Percentiles rank a stretch among this genome's conserved stretches.
phyloP scores from a whole-genome alignment of 208 protist species.

The Wallacemonas sp. region DNA sequence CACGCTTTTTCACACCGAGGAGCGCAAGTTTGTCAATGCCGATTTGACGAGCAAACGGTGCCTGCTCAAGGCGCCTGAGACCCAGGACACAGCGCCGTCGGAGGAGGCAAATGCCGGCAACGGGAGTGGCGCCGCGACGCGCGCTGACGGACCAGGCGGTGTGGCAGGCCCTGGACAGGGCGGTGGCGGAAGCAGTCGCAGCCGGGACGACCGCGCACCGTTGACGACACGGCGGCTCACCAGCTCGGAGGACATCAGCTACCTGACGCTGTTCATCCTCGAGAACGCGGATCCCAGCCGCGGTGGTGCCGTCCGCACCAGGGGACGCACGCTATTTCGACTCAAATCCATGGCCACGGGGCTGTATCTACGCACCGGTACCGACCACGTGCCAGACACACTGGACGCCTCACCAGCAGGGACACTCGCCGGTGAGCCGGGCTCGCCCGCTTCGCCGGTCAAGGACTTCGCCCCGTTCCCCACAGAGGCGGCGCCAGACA shows the following conservation, averaged over 20 bases:
- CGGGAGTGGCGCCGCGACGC: slow-evolving; percentile 13
- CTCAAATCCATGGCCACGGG: slow-evolving; percentile 41
- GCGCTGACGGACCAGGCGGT: slow-evolving; percentile 8
- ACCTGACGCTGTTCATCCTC: slow-evolving; percentile 45
- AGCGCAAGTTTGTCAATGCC: slow-evolving; percentile 39
- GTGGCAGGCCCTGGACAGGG: background rate
- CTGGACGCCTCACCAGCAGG: background rate
- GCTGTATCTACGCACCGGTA: slow-evolving; percentile 35
- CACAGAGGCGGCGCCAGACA: background rate
- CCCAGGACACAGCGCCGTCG: slow-evolving; percentile 4
- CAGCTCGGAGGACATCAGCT: slow-evolving; percentile 35
- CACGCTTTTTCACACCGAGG: slow-evolving; percentile 54
- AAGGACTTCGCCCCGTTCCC: slow-evolving; percentile 8
- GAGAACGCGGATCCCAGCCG: slow-evolving; percentile 34
- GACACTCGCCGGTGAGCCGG: background rate
- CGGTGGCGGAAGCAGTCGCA: background rate
- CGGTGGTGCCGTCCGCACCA: slow-evolving; percentile 43
- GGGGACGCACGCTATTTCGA: slow-evolving; percentile 27
- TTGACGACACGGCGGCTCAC: background rate
- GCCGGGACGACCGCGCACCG: background rate
- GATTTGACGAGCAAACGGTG: slow-evolving; percentile 20
- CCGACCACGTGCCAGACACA: slow-evolving; percentile 4
- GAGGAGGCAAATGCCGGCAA: background rate
- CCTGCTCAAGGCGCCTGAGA: slow-evolving; percentile 23
- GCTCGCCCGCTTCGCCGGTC: background rate